Evolutionary conservation across 352 stramenopile species (phyloP).

Genomic region (Elongisporangium anandrum): DNA sequence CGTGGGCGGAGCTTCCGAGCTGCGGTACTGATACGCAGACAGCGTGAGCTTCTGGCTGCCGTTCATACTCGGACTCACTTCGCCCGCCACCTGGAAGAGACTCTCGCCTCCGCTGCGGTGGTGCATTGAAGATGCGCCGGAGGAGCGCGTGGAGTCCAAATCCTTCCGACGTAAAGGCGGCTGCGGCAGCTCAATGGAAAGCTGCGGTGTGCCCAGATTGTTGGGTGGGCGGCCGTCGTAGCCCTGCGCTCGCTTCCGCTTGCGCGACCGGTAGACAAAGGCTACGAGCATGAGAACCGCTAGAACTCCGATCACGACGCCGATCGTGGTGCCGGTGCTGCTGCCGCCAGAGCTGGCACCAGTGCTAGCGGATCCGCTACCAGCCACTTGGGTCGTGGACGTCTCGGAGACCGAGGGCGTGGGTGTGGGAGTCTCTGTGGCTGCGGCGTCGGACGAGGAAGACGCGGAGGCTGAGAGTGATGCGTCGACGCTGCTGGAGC

Average conservation of each 20-base stretch:
- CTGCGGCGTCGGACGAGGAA: not conserved
- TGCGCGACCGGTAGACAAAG: conserved; percentile 16
- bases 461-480: conserved; percentile 6
- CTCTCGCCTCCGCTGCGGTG: conserved; percentile 21
- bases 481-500: conserved; percentile 2
- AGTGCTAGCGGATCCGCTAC: not conserved
- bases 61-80: conserved; percentile 23
- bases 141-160: conserved; percentile 18
- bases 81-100: conserved; percentile 36
- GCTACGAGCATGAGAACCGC: conserved; percentile 18
- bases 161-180: conserved; percentile 4
- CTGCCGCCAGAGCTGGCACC: not conserved
- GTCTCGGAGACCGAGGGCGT: conserved; percentile 6
- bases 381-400: not conserved
- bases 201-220: conserved; percentile 29
- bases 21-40: conserved; percentile 31
- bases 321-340: conserved; percentile 14
- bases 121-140: conserved; percentile 10
- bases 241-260: conserved; percentile 11
- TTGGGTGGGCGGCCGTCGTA: conserved; percentile 4
- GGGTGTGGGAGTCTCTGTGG: not conserved
- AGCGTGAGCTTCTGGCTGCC: conserved; percentile 22
- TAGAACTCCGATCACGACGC: conserved; percentile 22
- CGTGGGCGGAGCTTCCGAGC: conserved; percentile 4
- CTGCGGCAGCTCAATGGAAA: conserved; percentile 36